Evolutionary conservation across 108 stramenopile genomes (phyloP).

Genomic region (Cylindrotheca closterium): DNA sequence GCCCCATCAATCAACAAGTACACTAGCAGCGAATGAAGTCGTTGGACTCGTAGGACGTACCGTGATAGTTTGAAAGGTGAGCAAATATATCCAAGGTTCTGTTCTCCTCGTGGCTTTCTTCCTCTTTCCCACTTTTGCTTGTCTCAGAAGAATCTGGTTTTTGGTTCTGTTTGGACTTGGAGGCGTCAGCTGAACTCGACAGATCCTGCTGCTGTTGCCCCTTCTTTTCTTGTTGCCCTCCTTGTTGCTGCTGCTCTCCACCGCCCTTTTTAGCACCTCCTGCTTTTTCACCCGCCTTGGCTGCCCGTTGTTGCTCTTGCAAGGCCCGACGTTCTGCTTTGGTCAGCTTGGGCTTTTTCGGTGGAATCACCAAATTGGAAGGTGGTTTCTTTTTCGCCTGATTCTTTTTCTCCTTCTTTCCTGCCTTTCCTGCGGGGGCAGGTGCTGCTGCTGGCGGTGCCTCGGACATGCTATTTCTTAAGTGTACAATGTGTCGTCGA

Average conservation of each 20-base stretch:
- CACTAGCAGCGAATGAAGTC: background rate
- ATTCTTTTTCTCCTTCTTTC: conserved; percentile 30
- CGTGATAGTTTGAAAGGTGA: conserved; percentile 81
- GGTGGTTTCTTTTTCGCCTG: conserved; percentile 62
- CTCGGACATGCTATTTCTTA: no score
- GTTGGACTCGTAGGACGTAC: conserved; percentile 12
- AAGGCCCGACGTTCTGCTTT: conserved; percentile 93
- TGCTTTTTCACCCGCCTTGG: conserved; percentile 67
- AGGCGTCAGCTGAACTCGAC: conserved; percentile 4
- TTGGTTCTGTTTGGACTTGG: conserved; percentile 14
- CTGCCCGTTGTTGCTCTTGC: conserved; percentile 92
- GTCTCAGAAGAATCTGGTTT: background rate
- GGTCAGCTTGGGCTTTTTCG: conserved; percentile 86
- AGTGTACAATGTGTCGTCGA: no score
- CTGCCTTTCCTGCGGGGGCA: no score
- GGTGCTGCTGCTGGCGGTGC: background rate
- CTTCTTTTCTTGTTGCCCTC: conserved; percentile 11
- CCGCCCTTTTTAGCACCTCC: conserved; percentile 28
- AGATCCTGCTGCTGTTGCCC: background rate
- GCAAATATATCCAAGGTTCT: conserved; percentile 79
- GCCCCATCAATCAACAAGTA: background rate
- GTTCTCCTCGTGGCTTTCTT: conserved; percentile 9
- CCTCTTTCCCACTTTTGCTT: background rate
- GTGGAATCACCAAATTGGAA: conserved; percentile 66
- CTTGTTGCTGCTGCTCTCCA: conserved; percentile 4